A percentile compares a stretch with the other conserved stretches of the same genome.
phyloP scores from a whole-genome alignment of 2,329 filamentous ascomycete genomes.

The Hymenoscyphus albidus region DNA sequence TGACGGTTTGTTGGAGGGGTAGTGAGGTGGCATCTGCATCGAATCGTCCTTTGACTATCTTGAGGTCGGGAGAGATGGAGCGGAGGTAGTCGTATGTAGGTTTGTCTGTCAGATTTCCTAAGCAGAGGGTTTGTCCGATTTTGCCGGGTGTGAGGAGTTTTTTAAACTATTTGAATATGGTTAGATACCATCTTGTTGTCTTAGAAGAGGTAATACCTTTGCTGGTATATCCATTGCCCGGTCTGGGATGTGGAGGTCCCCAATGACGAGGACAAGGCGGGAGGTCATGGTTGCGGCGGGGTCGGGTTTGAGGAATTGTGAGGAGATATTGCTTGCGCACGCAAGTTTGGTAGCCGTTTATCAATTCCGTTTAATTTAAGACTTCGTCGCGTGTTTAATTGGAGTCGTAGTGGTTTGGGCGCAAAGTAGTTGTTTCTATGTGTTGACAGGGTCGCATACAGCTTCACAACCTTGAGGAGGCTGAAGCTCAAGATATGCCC shows the following conservation, averaged over 20 bases:
- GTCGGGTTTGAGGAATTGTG: slow-evolving; percentile 11
- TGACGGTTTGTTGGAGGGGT: slow-evolving; percentile 62
- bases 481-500: not conserved
- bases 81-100: slow-evolving; percentile 78
- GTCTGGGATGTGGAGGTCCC: slow-evolving; percentile 91
- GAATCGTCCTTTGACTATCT: slow-evolving; percentile 64
- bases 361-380: no score
- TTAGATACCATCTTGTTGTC: slow-evolving; percentile 14
- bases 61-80: slow-evolving; percentile 67
- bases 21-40: slow-evolving; percentile 64
- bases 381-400: not conserved
- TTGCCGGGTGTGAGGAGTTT: slow-evolving; percentile 80
- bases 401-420: not conserved
- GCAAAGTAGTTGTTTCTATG: not conserved
- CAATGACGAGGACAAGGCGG: slow-evolving; percentile 85
- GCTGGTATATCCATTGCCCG: slow-evolving; percentile 84
- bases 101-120: slow-evolving; percentile 77
- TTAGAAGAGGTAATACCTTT: slow-evolving; percentile 56
- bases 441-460: not conserved
- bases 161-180: slow-evolving; percentile 59
- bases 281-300: slow-evolving; percentile 58
- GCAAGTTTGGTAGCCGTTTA: not conserved
- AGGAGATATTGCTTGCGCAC: slow-evolving; percentile 4
- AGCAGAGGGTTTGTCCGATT: slow-evolving; percentile 76
- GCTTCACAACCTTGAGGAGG: not conserved